Evolutionary conservation across 768 basidiomycete genomes (phyloP), one percentile per base, ranked within the genome.

Genomic region (Boletellus ananiceps): DNA sequence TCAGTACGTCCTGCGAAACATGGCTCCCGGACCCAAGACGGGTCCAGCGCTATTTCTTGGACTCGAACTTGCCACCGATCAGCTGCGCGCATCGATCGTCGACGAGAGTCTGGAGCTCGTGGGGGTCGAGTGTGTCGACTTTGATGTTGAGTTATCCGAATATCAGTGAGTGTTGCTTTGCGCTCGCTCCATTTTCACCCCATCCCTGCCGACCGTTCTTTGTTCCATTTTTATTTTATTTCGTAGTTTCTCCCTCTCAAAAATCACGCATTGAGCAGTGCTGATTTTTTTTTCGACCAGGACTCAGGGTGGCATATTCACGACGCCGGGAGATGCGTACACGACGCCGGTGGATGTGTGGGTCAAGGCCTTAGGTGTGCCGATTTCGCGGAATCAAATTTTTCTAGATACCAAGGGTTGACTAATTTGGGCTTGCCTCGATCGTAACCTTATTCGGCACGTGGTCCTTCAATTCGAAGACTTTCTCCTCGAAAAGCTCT

Each of bases 291-390:
- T 11, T 3, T 52, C 45, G 49, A 52, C 14, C 63, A 92, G 90
- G 65, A 93, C 88, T 1, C 84, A 87, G 52, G 87, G 87, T 40
- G 90, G 90, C 5, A 86, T 92, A 50, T 90, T 90, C 68, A 90
- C 86, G 38, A 88, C 86, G 0, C 85, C 86, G 4, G 88, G 87
- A 27, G 88, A 92, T 67, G 88, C 87, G 19, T 90, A 86, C 63
- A 91, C 87, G 34, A 90, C 89, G 7, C 89, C 90, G 2, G 78
- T 93, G 40, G 89, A 93, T 60, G 89, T 92, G 86, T 92, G 89
- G 89, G 82, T 90, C 47, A 89, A 88, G 65, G 86, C 77, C 14
- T 78, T 93, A 43, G 90, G 90, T 89, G 66, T 48, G 51, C 38
- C 36, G 27, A 31, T 44, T 43, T 55, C 52, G 70, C 81, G 81